Conservation (phyloP, 805 yeast genomes). For the Pichia heedii region DNA sequence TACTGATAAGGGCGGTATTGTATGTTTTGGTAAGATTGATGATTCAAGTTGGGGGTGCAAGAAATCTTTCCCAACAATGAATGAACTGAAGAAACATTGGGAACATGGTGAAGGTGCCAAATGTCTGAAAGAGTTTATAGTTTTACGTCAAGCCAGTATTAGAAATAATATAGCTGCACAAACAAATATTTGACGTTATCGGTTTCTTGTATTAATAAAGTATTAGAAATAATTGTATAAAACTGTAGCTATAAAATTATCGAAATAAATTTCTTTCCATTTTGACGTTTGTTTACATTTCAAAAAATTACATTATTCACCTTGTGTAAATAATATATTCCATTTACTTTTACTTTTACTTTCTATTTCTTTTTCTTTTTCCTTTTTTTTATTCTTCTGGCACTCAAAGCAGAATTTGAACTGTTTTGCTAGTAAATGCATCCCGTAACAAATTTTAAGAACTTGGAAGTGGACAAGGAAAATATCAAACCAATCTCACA, state of each 20-base stretch:
- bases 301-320: no score
- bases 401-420: no score
- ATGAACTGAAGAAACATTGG: slow-evolving; percentile 10
- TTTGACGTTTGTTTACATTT: no score
- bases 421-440: neutral
- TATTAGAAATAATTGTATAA: no score
- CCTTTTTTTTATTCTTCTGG: neutral
- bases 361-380: neutral
- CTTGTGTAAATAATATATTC: neutral
- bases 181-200: no score
- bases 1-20: neutral
- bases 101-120: neutral
- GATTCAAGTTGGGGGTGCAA: slow-evolving; percentile 7
- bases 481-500: slow-evolving; percentile 57
- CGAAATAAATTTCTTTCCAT: no score
- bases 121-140: slow-evolving; percentile 4
- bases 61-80: neutral
- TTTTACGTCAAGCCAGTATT: neutral
- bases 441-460: slow-evolving; percentile 18
- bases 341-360: neutral
- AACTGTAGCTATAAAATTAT: no score
- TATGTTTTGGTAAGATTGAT: slow-evolving; percentile 4
- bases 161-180: no score
- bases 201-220: no score
- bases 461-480: slow-evolving; percentile 61